These are phyloP conservation scores for Stygiomarasmius scandens DNA, from an alignment of 1,284 basidiomycete species.

Conservation along the genomic window DNA sequence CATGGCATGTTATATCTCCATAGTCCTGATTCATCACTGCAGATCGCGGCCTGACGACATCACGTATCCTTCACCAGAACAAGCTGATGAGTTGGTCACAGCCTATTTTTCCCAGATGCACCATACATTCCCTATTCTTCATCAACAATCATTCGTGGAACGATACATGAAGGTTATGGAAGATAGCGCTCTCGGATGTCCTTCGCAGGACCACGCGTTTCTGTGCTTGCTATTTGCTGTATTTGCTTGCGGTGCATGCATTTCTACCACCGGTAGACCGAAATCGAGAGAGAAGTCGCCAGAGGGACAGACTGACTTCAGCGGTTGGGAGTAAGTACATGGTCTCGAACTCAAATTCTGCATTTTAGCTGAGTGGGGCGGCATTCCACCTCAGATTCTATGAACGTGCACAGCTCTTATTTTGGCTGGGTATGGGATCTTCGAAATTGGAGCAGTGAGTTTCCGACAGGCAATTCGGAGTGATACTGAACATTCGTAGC, in stretches of 20 bases:
- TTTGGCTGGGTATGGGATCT: constrained; percentile 20
- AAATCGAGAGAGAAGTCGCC: constrained; percentile 5
- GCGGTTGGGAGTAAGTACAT: constrained; percentile 20
- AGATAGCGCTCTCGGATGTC: constrained; percentile 10
- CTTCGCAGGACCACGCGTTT: constrained; percentile 18
- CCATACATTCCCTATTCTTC: constrained; percentile 22
- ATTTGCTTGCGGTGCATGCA: constrained; percentile 22
- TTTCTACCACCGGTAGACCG: constrained; percentile 10
- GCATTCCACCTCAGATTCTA: constrained; percentile 21
- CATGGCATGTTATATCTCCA: no score
- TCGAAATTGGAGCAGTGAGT: constrained; percentile 24
- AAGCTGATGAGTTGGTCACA: constrained; percentile 22
- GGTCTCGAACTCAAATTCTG: no score
- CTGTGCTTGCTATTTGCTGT: constrained; percentile 21
- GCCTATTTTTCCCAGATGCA: constrained; percentile 21
- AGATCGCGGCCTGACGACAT: constrained; percentile 22
- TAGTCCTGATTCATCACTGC: no score
- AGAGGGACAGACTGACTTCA: constrained; percentile 10
- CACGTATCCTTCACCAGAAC: constrained; percentile 18
- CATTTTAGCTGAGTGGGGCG: no score
- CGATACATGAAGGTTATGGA: constrained; percentile 21
- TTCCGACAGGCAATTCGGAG: neutral
- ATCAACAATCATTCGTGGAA: constrained; percentile 21
- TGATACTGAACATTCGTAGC: constrained; percentile 7
- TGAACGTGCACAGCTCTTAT: constrained; percentile 20